Evolutionary conservation across 2,329 filamentous ascomycete genomes (phyloP).

Genomic region (Trichophyton equinum): DNA sequence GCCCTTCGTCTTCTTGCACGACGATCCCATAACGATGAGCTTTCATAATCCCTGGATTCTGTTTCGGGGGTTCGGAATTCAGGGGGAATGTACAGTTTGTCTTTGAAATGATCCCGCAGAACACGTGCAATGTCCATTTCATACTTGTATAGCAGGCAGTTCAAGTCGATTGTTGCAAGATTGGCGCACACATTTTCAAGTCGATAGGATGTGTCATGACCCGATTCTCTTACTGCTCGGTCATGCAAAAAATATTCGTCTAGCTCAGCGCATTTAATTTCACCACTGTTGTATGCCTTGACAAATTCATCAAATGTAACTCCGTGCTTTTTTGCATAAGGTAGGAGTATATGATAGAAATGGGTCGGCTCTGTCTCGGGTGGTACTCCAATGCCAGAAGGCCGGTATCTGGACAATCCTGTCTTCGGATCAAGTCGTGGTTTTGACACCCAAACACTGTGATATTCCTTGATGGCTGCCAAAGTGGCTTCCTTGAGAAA

Average conservation of each 20-base stretch:
- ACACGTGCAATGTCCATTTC: slow-evolving; percentile 82
- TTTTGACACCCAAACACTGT: slow-evolving; percentile 71
- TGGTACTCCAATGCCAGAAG: slow-evolving; percentile 71
- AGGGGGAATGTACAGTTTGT: slow-evolving; percentile 65
- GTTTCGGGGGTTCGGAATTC: slow-evolving; percentile 63
- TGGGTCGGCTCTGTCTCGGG: slow-evolving; percentile 83
- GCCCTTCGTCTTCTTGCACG: slow-evolving; percentile 72
- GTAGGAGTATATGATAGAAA: slow-evolving; percentile 69
- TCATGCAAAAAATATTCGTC: slow-evolving; percentile 96
- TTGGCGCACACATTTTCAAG: slow-evolving; percentile 79
- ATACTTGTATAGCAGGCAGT: slow-evolving; percentile 92
- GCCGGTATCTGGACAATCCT: slow-evolving; percentile 72
- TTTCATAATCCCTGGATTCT: slow-evolving; percentile 58
- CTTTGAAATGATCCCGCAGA: slow-evolving; percentile 72
- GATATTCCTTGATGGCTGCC: slow-evolving; percentile 93
- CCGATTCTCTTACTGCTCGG: slow-evolving; percentile 86
- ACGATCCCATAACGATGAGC: slow-evolving; percentile 80
- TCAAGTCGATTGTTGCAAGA: slow-evolving; percentile 85
- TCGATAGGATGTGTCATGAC: slow-evolving; percentile 91
- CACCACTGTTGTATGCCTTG: slow-evolving; percentile 66
- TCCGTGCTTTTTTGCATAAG: slow-evolving; percentile 71
- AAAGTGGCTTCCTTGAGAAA: slow-evolving; percentile 70
- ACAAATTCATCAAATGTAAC: slow-evolving; percentile 80
- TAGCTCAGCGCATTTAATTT: slow-evolving; percentile 70
- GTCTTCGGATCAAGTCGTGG: slow-evolving; percentile 67